Conservation (phyloP, 2,329 filamentous ascomycete species). For the Xylaria hypoxylon region DNA sequence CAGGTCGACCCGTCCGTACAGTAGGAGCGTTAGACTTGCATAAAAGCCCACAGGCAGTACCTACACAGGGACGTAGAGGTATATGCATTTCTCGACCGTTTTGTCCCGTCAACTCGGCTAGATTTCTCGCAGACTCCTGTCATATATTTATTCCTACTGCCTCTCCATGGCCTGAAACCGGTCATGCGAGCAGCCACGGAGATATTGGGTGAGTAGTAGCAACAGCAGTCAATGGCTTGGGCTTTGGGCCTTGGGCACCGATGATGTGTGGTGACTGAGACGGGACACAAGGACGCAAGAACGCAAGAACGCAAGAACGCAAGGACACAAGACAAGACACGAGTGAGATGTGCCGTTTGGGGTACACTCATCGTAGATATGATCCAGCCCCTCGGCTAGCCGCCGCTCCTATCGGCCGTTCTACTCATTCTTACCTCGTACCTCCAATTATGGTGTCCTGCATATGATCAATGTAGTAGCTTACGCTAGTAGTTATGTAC, state of each 20-base stretch:
- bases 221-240: background rate
- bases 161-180: constrained; percentile 14
- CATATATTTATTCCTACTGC: background rate
- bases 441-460: background rate
- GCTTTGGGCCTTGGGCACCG: background rate
- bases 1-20: constrained; percentile 32
- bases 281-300: background rate
- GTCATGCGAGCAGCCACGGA: constrained; percentile 22
- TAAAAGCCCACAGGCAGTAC: constrained; percentile 29
- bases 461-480: constrained; percentile 1
- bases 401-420: background rate
- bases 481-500: constrained; percentile 4
- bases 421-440: background rate
- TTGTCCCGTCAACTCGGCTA: constrained; percentile 11
- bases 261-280: constrained; percentile 10
- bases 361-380: background rate
- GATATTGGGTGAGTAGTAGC: background rate
- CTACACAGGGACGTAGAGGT: constrained; percentile 36
- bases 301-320: background rate
- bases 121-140: constrained; percentile 28
- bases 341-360: background rate
- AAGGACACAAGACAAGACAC: background rate
- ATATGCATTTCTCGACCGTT: constrained; percentile 19
- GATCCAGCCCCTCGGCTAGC: constrained; percentile 8
- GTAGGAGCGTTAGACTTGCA: constrained; percentile 26